A percentile compares a stretch with the other conserved stretches of the same genome.
Evolutionary conservation across 352 stramenopile genomes (phyloP).

Genomic region (Sclerospora graminicola): DNA sequence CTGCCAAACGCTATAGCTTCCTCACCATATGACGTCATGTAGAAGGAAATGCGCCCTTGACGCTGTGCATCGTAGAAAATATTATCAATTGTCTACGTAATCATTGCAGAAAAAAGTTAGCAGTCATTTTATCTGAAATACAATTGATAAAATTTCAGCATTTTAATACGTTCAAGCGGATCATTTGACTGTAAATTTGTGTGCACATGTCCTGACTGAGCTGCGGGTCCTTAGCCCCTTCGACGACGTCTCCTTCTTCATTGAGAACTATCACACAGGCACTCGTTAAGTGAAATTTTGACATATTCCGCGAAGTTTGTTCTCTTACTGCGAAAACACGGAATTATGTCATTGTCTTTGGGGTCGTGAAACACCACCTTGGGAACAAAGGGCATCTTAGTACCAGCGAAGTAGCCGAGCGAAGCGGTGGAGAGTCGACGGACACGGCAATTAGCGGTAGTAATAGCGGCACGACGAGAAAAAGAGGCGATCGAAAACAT

Average conservation of each 20-base stretch:
- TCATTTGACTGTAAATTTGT: constrained; percentile 83
- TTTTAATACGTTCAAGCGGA: constrained; percentile 69
- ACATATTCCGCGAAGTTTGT: neutral
- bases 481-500: constrained; percentile 14
- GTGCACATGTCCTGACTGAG: constrained; percentile 69
- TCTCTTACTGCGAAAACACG: constrained; percentile 82
- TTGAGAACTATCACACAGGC: constrained; percentile 51
- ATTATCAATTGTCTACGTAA: constrained; percentile 91
- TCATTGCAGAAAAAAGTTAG: no score
- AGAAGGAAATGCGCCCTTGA: constrained; percentile 97
- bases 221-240: constrained; percentile 57
- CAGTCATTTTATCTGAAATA: no score
- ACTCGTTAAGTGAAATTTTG: neutral
- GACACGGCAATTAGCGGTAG: neutral
- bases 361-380: constrained; percentile 85
- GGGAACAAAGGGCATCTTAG: constrained; percentile 83
- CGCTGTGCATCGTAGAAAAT: constrained; percentile 96
- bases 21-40: constrained; percentile 91
- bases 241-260: constrained; percentile 68
- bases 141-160: no score
- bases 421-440: constrained; percentile 7
- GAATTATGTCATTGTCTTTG: constrained; percentile 69
- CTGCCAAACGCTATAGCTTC: constrained; percentile 94
- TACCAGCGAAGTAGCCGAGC: constrained; percentile 60
- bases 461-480: constrained; percentile 1